These are phyloP conservation scores for Paramarasmius palmivorus DNA, from an alignment of 1,284 basidiomycete genomes.

Conservation along the genomic window DNA sequence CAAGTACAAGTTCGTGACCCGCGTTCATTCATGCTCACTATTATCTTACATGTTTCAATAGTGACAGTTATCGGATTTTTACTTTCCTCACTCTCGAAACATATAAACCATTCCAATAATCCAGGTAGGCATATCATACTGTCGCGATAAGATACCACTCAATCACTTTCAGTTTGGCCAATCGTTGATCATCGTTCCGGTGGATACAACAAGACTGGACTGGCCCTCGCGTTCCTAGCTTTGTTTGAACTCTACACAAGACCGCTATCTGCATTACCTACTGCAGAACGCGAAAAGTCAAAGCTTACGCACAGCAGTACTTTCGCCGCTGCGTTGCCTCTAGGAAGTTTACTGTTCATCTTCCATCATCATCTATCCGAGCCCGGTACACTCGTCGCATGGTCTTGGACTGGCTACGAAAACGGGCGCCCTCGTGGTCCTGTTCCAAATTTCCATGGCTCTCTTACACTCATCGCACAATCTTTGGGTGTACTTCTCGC, in stretches of 20 bases:
- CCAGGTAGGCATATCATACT: constrained; percentile 49
- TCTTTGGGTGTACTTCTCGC: constrained; percentile 55
- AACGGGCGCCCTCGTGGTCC: constrained; percentile 69
- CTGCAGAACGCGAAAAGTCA: constrained; percentile 14
- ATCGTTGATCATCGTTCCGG: constrained; percentile 68
- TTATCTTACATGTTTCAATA: constrained; percentile 26
- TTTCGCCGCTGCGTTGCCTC: constrained; percentile 54
- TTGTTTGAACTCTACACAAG: constrained; percentile 43
- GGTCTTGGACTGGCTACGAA: constrained; percentile 88
- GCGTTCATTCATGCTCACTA: not conserved
- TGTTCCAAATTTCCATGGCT: constrained; percentile 72
- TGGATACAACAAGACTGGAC: constrained; percentile 72
- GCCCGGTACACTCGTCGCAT: constrained; percentile 82
- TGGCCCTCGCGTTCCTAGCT: constrained; percentile 54
- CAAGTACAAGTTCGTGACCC: constrained; percentile 55
- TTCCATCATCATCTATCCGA: constrained; percentile 83
- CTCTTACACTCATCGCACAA: constrained; percentile 69
- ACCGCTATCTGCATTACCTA: constrained; percentile 29
- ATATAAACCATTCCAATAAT: constrained; percentile 80
- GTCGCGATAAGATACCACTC: constrained; percentile 3
- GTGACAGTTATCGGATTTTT: constrained; percentile 72
- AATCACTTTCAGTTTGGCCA: constrained; percentile 67
- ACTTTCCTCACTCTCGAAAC: constrained; percentile 72
- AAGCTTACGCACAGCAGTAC: constrained; percentile 2
- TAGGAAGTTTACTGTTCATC: constrained; percentile 77